phyloP scores from a whole-genome alignment of 1,139 yeast genomes.

The Suhomyces bolitotheri region DNA sequence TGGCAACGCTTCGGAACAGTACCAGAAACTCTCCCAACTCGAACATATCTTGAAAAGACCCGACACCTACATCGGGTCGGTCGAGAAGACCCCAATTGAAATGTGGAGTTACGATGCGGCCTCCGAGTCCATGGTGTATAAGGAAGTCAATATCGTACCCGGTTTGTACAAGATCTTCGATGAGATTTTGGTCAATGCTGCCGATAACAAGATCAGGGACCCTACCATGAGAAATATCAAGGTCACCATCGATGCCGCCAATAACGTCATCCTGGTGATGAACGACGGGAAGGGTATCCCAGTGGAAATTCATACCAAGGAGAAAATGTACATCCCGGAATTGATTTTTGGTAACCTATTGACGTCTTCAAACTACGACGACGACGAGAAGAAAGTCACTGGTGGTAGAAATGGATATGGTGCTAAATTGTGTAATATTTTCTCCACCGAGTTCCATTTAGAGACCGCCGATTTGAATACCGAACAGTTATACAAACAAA shows the following conservation, averaged over 20 bases:
- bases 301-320: constrained; percentile 88
- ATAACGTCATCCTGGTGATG: constrained; percentile 72
- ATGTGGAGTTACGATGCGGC: constrained; percentile 85
- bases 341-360: constrained; percentile 92
- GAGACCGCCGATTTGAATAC: constrained; percentile 83
- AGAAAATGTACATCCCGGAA: constrained; percentile 91
- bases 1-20: constrained; percentile 64
- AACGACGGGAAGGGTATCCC: constrained; percentile 98
- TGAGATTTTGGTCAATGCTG: constrained; percentile 96
- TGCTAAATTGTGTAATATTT: constrained; percentile 90
- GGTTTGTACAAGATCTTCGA: constrained; percentile 96
- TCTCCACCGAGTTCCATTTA: constrained; percentile 80
- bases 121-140: constrained; percentile 69
- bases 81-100: constrained; percentile 73
- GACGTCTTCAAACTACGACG: constrained; percentile 96
- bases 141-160: constrained; percentile 81
- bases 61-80: constrained; percentile 95
- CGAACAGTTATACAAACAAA: constrained; percentile 69
- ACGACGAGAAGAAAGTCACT: constrained; percentile 90
- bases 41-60: constrained; percentile 98
- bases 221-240: constrained; percentile 83
- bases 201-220: constrained; percentile 96
- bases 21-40: constrained; percentile 89
- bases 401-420: constrained; percentile 99
- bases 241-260: constrained; percentile 76